These are phyloP conservation scores for Colletotrichum sojae DNA, from an alignment of 2,329 filamentous ascomycete species.

Conservation along the genomic window DNA sequence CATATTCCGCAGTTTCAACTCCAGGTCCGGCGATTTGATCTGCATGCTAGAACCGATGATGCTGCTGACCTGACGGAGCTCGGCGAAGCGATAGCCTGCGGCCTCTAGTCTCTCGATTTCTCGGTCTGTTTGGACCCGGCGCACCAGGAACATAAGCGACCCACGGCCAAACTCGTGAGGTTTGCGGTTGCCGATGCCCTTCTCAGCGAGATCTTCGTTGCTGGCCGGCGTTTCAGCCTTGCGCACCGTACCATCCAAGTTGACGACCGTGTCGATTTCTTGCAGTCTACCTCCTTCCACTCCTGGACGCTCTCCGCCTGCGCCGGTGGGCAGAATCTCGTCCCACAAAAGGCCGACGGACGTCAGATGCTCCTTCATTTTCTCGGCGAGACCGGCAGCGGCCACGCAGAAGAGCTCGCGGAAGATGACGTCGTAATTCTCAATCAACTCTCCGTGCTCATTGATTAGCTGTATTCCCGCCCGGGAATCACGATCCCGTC, in stretches of 20 bases:
- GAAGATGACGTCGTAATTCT: slow-evolving; percentile 82
- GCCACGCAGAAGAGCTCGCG: slow-evolving; percentile 88
- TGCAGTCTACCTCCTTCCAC: slow-evolving; percentile 14
- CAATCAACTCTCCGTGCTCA: slow-evolving; percentile 70
- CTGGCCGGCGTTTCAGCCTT: slow-evolving; percentile 28
- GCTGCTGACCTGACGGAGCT: slow-evolving; percentile 75
- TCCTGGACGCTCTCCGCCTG: slow-evolving; percentile 45
- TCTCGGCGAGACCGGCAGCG: slow-evolving; percentile 79
- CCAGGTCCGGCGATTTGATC: slow-evolving; percentile 75
- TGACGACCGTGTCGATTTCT: slow-evolving; percentile 18
- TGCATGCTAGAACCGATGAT: slow-evolving; percentile 82
- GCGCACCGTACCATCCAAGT: slow-evolving; percentile 40
- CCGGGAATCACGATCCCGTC: slow-evolving; percentile 56
- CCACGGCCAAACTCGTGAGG: slow-evolving; percentile 73
- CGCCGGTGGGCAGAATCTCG: slow-evolving; percentile 79
- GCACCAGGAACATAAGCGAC: slow-evolving; percentile 85
- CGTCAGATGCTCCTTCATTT: slow-evolving; percentile 73
- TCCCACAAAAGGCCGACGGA: slow-evolving; percentile 81
- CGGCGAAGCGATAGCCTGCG: slow-evolving; percentile 84
- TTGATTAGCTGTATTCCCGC: slow-evolving; percentile 60
- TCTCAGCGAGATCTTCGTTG: slow-evolving; percentile 57
- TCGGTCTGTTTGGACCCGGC: slow-evolving; percentile 67
- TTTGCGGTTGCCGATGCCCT: slow-evolving; percentile 49
- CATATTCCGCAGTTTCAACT: slow-evolving; percentile 74
- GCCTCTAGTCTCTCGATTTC: slow-evolving; percentile 77